Base-by-base conservation (phyloP, 2,329 filamentous ascomycete genomes). In the Cyanodermella asteris region DNA sequence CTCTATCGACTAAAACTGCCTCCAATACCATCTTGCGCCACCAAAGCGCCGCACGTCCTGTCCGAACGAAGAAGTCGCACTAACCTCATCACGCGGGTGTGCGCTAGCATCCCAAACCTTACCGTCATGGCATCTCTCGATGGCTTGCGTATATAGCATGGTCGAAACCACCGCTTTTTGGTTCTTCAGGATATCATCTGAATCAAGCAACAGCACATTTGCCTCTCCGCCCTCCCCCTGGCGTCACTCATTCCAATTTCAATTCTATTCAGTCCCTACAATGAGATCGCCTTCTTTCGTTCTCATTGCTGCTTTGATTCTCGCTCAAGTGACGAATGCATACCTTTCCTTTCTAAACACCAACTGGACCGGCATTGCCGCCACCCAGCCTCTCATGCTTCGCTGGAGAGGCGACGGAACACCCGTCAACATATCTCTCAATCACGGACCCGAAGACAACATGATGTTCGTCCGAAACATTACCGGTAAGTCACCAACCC, bases 301-400 rank as follows among this genome's bases (percentile, higher is more conserved):
- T 10, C 13, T 23, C 3, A 9, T 23, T 19, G 19, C 14, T 11
- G n/a, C 17, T 18, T 6, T 16, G 11, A n/a, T 32, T 18, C 10
- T 25, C 12, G 17, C 25, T 11, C 20, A 19, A 6, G 16, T 29
- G 5, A 13, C 18, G 20, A 20, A 27, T 15, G 31, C 17, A 13
- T 13, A 18, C 7, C 24, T 33, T 11, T 20, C 23, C 5, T 37
- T 51, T 29, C 49, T 46, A 38, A 50, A 49, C 40, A 39, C 28
- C 32, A 37, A 43, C 33, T 51, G 36, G 34, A 30, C 37, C 18
- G 33, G 27, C 16, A 41, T 59, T 27, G 21, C 31, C 20, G 43
- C 46, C 28, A 53, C 50, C 32, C 16, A 42, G 38, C 38, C 52
- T 25, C 59, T 58, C 40, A 46, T 41, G 27, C 42, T 61, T 30